Base-by-base conservation (phyloP, 108 stramenopile species). In the Pelagomonas calceolata region DNA sequence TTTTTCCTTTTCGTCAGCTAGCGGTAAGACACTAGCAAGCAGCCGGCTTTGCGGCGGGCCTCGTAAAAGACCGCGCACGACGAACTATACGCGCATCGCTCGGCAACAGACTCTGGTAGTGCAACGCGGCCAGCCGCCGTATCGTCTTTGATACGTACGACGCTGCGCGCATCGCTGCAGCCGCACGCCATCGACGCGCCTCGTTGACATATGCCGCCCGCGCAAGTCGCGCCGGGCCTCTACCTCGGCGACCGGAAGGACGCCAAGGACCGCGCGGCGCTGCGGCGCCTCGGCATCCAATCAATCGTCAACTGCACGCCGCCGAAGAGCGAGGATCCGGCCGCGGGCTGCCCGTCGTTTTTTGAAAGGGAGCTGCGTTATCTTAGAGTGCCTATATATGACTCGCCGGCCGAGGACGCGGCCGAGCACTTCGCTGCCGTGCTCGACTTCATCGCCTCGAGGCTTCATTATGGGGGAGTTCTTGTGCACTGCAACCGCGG, bases 361-460 rank as follows among this genome's bases (percentile, higher is more conserved):
- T 73, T 66, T 34, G 72, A 73, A 26, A 65, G 67, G 36, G 72
- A 73, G 7, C n/a, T 73, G 32, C n/a, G 10, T 18, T 73, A 73
- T 26, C 10, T 4, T 4, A 65, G 72, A n/a, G 43, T 73, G 18
- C 66, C 72, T 3, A 67, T 73, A 17, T 73, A 67, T 66, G 72
- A 73, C 36, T 4, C 37, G n/a, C 10, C 17, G 32, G 72, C 17
- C 1, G 72, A 73, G 63, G 72, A 73, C 32, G 63, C 30, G 17
- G 4, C 65, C 10, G 32, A 17, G 33, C 51, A 73, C 17, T 30
- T 73, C 45, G 43, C 45, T 1, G 33, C 18, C n/a, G 36, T 44
- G 17, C 4, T 4, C 39, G 32, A 14, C 34, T 66, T 32, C 18
- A 67, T 67, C 33, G 72, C 37, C 32, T 37, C 43, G 32, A 15